A percentile compares a stretch with the other conserved stretches of the same genome.
Conservation (phyloP, 164 flowering plant genomes). For the Stephania japonica region DNA sequence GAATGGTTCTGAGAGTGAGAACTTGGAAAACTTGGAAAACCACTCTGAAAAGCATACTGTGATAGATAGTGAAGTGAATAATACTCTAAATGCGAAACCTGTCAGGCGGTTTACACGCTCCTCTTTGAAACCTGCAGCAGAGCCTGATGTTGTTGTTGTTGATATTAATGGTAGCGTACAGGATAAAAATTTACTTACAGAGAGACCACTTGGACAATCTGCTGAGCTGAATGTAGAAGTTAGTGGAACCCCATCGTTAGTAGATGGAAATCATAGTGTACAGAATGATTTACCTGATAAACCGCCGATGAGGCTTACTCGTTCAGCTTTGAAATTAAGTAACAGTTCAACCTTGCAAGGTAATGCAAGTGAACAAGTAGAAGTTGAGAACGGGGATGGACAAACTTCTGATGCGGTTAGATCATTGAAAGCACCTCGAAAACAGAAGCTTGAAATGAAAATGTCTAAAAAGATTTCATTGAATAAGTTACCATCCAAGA, state of each 20-base stretch:
- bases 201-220: slow-evolving; percentile 9
- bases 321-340: slow-evolving; percentile 14
- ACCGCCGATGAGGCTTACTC: slow-evolving; percentile 13
- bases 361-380: background rate
- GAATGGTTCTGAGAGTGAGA: background rate
- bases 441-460: slow-evolving; percentile 19
- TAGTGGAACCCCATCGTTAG: background rate
- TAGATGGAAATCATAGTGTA: background rate
- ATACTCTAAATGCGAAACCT: slow-evolving; percentile 15
- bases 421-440: slow-evolving; percentile 7
- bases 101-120: slow-evolving; percentile 33
- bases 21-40: background rate
- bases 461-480: slow-evolving; percentile 23
- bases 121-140: slow-evolving; percentile 11
- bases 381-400: background rate
- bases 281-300: background rate
- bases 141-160: background rate
- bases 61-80: slow-evolving; percentile 2
- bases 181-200: background rate
- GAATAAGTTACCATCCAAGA: slow-evolving; percentile 36
- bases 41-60: background rate
- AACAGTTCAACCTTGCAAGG: slow-evolving; percentile 2
- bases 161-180: background rate
- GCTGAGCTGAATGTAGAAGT: slow-evolving; percentile 11
- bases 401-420: slow-evolving; percentile 1